Conservation (phyloP, 495 filamentous ascomycete genomes). For the Lasiosphaeria hispida region DNA sequence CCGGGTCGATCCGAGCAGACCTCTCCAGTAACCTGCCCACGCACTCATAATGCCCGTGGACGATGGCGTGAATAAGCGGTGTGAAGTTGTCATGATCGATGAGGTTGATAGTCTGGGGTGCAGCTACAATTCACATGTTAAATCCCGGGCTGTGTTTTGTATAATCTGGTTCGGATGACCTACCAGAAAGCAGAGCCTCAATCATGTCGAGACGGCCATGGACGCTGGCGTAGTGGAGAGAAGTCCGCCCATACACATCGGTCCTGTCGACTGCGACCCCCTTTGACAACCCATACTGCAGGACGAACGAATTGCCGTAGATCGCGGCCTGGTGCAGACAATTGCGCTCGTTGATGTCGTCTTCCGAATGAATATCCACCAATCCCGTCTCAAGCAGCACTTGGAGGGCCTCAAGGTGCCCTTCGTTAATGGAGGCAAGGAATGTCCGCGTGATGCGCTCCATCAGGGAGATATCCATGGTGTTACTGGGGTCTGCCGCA, state of each 20-base stretch:
- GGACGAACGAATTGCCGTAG: constrained; percentile 73
- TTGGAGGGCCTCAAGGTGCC: constrained; percentile 71
- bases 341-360: constrained; percentile 96
- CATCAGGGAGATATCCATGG: constrained; percentile 44
- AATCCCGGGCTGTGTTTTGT: not conserved
- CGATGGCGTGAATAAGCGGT: constrained; percentile 89
- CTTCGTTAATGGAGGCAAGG: constrained; percentile 80
- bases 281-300: constrained; percentile 66
- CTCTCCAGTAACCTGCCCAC: constrained; percentile 70
- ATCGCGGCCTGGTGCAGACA: constrained; percentile 94
- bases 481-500: constrained; percentile 34
- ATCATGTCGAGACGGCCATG: constrained; percentile 87
- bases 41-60: constrained; percentile 74
- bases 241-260: constrained; percentile 92
- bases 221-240: constrained; percentile 94
- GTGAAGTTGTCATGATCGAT: constrained; percentile 98
- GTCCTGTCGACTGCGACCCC: constrained; percentile 72
- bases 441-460: constrained; percentile 86
- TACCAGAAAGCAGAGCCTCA: constrained; percentile 62
- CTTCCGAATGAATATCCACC: constrained; percentile 82
- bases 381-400: constrained; percentile 74
- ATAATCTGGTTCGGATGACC: not conserved
- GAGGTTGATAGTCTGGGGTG: constrained; percentile 66
- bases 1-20: constrained; percentile 75
- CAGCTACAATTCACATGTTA: constrained; percentile 30